phyloP scores from a whole-genome alignment of 1,284 basidiomycete genomes.

The Malassezia equina region DNA sequence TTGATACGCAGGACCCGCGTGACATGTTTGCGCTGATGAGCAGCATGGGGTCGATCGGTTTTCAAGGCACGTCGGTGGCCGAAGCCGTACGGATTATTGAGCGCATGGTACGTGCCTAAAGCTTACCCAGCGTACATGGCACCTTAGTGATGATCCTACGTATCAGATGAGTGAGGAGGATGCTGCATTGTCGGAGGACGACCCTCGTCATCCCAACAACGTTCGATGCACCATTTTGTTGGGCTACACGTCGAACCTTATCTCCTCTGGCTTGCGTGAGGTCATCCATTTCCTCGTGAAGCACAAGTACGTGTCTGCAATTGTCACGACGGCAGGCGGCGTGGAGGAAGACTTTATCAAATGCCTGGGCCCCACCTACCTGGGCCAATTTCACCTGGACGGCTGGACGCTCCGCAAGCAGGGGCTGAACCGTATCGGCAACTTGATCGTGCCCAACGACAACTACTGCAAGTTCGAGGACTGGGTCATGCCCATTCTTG shows the following conservation, averaged over 20 bases:
- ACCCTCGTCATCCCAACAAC: constrained; percentile 42
- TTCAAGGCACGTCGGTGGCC: constrained; percentile 84
- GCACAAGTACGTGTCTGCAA: constrained; percentile 74
- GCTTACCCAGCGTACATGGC: constrained; percentile 27
- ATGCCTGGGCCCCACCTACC: constrained; percentile 86
- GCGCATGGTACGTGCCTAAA: constrained; percentile 61
- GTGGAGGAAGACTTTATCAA: constrained; percentile 99
- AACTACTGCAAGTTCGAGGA: constrained; percentile 99
- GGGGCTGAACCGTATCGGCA: constrained; percentile 95
- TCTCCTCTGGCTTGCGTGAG: constrained; percentile 92
- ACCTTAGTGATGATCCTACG: constrained; percentile 20
- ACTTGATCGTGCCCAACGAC: constrained; percentile 91
- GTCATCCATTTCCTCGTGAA: constrained; percentile 86
- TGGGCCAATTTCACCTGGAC: constrained; percentile 76
- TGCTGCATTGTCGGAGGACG: constrained; percentile 19
- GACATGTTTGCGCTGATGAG: constrained; percentile 57
- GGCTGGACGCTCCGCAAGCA: constrained; percentile 74
- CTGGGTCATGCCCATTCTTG: constrained; percentile 90
- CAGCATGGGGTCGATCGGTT: constrained; percentile 81
- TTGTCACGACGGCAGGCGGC: constrained; percentile 95
- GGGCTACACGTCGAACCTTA: constrained; percentile 95
- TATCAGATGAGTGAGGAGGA: constrained; percentile 17
- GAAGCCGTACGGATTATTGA: constrained; percentile 81
- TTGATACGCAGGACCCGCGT: constrained; percentile 63
- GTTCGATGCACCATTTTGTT: constrained; percentile 80